These are phyloP conservation scores for Pyrenophora graminea DNA, from an alignment of 2,329 filamentous ascomycete genomes.

Conservation along the genomic window DNA sequence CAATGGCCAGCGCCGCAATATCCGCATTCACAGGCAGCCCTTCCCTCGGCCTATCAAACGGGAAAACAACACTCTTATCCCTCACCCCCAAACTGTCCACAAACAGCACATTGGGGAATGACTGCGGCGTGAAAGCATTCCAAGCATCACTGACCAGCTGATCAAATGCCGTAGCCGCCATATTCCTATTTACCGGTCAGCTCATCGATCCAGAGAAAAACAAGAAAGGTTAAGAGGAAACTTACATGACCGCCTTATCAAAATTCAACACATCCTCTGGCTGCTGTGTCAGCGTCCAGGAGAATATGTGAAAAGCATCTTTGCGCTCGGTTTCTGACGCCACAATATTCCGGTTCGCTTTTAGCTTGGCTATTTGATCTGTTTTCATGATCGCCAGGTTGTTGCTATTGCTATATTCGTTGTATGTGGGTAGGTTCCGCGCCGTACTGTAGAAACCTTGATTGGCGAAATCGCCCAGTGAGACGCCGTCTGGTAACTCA, in stretches of 20 bases:
- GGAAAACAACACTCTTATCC: constrained; percentile 39
- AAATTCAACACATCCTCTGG: constrained; percentile 39
- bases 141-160: constrained; percentile 39
- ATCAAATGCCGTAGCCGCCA: constrained; percentile 37
- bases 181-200: constrained; percentile 16
- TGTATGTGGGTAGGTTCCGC: constrained; percentile 42
- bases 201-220: background rate
- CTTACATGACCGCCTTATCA: constrained; percentile 38
- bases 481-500: constrained; percentile 37
- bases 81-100: constrained; percentile 41
- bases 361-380: constrained; percentile 47
- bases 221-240: background rate
- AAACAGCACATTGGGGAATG: constrained; percentile 44
- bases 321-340: constrained; percentile 26
- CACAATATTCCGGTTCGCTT: constrained; percentile 35
- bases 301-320: constrained; percentile 43
- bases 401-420: constrained; percentile 45
- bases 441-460: constrained; percentile 41
- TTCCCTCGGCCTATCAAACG: constrained; percentile 31
- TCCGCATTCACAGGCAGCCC: constrained; percentile 31
- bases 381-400: constrained; percentile 36
- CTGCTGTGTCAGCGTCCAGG: constrained; percentile 45
- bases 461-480: constrained; percentile 35
- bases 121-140: constrained; percentile 40
- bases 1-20: constrained; percentile 41